These are phyloP conservation scores for Helicocarpus griseus DNA, from an alignment of 2,329 filamentous ascomycete species.

Conservation along the genomic window DNA sequence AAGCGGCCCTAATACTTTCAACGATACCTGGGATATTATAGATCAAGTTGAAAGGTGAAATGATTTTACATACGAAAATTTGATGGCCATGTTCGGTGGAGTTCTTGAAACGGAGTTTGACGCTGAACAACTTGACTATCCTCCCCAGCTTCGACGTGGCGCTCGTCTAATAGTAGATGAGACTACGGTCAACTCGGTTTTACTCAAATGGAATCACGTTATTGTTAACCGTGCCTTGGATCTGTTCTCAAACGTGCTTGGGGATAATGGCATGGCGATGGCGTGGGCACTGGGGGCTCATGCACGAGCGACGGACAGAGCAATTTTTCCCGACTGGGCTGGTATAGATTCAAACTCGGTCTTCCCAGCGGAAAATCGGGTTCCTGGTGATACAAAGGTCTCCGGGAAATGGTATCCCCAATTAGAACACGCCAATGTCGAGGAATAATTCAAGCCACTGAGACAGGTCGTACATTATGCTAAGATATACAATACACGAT, in stretches of 20 bases:
- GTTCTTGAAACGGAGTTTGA: neutral
- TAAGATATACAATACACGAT: slow-evolving; percentile 1
- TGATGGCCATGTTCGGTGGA: slow-evolving; percentile 3
- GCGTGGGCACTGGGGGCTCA: neutral
- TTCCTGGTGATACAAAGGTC: slow-evolving; percentile 5
- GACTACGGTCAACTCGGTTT: neutral
- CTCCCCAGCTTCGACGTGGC: neutral
- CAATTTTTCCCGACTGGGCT: slow-evolving; percentile 4
- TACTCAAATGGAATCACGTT: slow-evolving; percentile 6
- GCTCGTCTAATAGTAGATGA: slow-evolving; percentile 1
- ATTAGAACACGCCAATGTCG: neutral
- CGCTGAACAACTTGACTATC: neutral
- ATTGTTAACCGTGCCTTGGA: slow-evolving; percentile 3
- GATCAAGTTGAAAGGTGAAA: slow-evolving; percentile 1
- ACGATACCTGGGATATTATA: slow-evolving; percentile 1
- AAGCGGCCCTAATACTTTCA: neutral
- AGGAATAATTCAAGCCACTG: slow-evolving; percentile 3
- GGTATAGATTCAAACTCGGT: slow-evolving; percentile 1
- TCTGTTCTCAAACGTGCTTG: neutral
- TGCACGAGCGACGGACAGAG: neutral
- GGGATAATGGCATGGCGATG: neutral
- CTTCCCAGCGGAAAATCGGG: neutral
- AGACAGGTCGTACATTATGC: slow-evolving; percentile 5
- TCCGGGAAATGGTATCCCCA: slow-evolving; percentile 3
- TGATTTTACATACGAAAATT: slow-evolving; percentile 3